Base-by-base conservation (phyloP, 371 early-diverging fungal genomes). In the Actinomortierella ambigua region DNA sequence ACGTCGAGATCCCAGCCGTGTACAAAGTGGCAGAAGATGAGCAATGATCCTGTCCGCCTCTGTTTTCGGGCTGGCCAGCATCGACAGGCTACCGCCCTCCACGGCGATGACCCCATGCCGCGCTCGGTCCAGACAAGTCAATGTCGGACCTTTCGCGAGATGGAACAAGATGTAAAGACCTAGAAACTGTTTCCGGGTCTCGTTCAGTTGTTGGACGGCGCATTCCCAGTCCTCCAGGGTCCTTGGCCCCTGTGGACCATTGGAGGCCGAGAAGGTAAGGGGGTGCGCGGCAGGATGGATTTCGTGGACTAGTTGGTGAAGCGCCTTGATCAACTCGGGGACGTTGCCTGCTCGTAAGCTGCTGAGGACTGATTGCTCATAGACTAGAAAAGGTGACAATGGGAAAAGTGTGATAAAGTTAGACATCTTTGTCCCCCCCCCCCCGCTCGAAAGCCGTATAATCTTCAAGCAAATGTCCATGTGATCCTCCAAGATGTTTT, bases 261-360 rank as follows among this genome's bases (percentile, higher is more conserved):
- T 26, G 18, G 20, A 41, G 5, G 7, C 24, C 17, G 1, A 24
- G 9, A 2, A 40, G 29, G 0, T 23, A 24, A 5, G 34, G 51
- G 20, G 54, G 34, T 71, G 59, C 18, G 50, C 59, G 8, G 20
- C 50, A 24, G 71, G 66, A 14, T 71, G 66, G 2, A 71, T 24
- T 9, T 66, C 62, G 41, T 71, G 66, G 14, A 71, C 59, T 6
- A 71, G 66, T 23, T 66, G 59, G 41, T 65, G 55, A 15, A 71
- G 53, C 13, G 68, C 68, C 20, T 73, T 73, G 26, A 68, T 73
- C 57, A 73, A 26, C 61, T 73, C 75, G 26, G 75, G 75, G 49
- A 63, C 63, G 48, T 67, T 63, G 7, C 56, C 55, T 29, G 75
- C 75, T 26, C 57, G 60, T 1, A 73, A 55, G 50, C 75, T 73